Base-by-base conservation (phyloP, 1,284 basidiomycete species). In the Melanopsichium pennsylvanicum region DNA sequence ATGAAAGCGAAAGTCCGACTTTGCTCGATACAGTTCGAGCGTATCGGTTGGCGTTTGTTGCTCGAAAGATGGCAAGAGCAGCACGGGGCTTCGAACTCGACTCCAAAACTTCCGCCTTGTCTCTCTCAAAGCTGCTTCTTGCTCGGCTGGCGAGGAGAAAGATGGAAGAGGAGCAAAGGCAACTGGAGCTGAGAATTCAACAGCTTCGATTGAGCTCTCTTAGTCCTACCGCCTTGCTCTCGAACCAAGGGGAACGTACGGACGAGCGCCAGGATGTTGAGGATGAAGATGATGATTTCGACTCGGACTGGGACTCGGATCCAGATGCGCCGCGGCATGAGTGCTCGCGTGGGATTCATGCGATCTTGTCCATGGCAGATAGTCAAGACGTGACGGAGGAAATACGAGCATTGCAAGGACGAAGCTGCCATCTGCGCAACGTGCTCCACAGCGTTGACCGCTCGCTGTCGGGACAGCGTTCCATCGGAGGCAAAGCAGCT, bases 71-170 rank as follows among this genome's bases (percentile, higher is more conserved):
- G 51, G 86, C 87, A 3, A 86, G 86, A 45, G 82, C 86, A 27
- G 89, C 93, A 8, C 87, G 90, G 35, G 94, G 94, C 0, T 88
- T 97, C 71, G 85, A 84, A 21, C 88, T 89, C 84, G 84, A 85
- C 19, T 16, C 47, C 51, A 39, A 67, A 34, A 44, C 43, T 4
- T 45, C 50, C 16, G 49, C 32, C 27, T 33, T 85, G 38, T 66
- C 68, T n/a, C 84, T 92, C 13, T 86, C 87, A 27, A 91, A 89
- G 5, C 82, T 79, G 22, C 83, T 97, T 33, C 85, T 86, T 3
- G 85, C 86, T 50, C 92, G 92, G 79, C 86, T 92, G 10, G 83
- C 84, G 37, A 81, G 79, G 39, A 92, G 91, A 89, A 85, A 84
- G 67, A 87, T 88, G 67, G 87, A 90, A 71, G 88, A 88, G 49